Evolutionary conservation across 352 stramenopile genomes (phyloP).

Genomic region (Phytophthora hybrid): DNA sequence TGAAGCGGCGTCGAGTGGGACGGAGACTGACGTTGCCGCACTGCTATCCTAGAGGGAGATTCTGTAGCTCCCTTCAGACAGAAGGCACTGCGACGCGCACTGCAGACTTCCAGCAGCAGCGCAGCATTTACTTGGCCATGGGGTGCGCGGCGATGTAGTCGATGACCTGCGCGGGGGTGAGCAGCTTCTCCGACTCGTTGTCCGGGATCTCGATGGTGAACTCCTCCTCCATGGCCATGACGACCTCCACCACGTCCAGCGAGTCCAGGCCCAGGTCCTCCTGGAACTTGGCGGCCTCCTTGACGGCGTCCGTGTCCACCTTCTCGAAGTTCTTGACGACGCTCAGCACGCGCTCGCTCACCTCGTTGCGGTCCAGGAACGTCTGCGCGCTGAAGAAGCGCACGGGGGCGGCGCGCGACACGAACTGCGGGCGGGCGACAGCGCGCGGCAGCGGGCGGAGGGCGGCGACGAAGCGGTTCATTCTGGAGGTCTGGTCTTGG

Average conservation of each 20-base stretch:
- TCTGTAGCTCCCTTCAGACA: too few relatives aligned
- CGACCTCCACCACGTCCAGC: slow-evolving; percentile 95
- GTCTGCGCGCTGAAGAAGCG: slow-evolving; percentile 89
- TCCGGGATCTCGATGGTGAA: slow-evolving; percentile 99
- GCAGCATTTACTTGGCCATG: slow-evolving; percentile 97
- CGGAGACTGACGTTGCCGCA: slow-evolving; percentile 6
- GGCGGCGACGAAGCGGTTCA: slow-evolving; percentile 83
- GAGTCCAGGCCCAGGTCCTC: slow-evolving; percentile 99
- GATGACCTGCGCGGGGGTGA: slow-evolving; percentile 96
- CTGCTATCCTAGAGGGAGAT: too few relatives aligned
- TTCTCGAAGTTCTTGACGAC: slow-evolving; percentile 99
- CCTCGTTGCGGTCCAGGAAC: slow-evolving; percentile 93
- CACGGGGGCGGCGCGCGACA: slow-evolving; percentile 31
- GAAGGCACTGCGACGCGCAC: background rate
- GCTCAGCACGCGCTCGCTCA: slow-evolving; percentile 96
- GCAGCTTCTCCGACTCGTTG: slow-evolving; percentile 99
- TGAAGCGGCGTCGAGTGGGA: slow-evolving; percentile 17
- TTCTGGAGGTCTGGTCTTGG: slow-evolving; percentile 39
- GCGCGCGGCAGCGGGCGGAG: slow-evolving; percentile 75
- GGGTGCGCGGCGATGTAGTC: slow-evolving; percentile 99
- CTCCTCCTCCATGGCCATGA: slow-evolving; percentile 99
- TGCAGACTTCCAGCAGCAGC: slow-evolving; percentile 9
- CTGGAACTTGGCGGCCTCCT: slow-evolving; percentile 95
- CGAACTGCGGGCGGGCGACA: slow-evolving; percentile 58
- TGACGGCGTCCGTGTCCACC: slow-evolving; percentile 95